phyloP scores from a whole-genome alignment of 257 asterid species.

The Ajuga chamaepitys region DNA sequence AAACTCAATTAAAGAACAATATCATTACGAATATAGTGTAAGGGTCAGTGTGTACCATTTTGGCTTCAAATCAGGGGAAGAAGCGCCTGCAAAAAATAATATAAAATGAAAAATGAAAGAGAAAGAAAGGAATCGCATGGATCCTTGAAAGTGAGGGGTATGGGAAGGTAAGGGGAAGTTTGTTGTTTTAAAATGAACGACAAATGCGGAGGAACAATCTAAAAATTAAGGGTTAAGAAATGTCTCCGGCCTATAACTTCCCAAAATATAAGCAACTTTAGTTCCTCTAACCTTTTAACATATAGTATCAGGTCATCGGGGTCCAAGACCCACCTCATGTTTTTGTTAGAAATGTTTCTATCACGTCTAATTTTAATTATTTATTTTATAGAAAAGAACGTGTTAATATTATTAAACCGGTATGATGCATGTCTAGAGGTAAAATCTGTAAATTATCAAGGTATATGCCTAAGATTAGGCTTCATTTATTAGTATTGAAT shows the following conservation, averaged over 20 bases:
- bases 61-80: slow-evolving; percentile 22
- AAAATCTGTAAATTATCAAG: too few species aligned
- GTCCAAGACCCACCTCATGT: too few species aligned
- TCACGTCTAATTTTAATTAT: too few species aligned
- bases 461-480: too few species aligned
- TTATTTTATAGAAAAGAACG: too few species aligned
- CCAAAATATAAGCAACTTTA: slow-evolving; percentile 25
- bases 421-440: too few species aligned
- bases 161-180: background rate
- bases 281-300: background rate
- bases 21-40: background rate
- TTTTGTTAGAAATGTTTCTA: too few species aligned
- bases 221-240: slow-evolving; percentile 25
- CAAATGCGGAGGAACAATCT: slow-evolving; percentile 25
- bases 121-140: slow-evolving; percentile 25
- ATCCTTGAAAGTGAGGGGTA: slow-evolving; percentile 24
- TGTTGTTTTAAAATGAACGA: slow-evolving; percentile 31
- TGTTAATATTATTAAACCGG: too few species aligned
- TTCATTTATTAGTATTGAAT: too few species aligned
- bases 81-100: slow-evolving; percentile 15
- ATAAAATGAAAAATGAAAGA: slow-evolving; percentile 7
- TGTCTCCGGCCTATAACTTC: slow-evolving; percentile 20
- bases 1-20: background rate
- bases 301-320: too few species aligned
- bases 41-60: slow-evolving; percentile 32